Base-by-base conservation (phyloP, 495 filamentous ascomycete genomes). In the Eremomyces bilateralis region DNA sequence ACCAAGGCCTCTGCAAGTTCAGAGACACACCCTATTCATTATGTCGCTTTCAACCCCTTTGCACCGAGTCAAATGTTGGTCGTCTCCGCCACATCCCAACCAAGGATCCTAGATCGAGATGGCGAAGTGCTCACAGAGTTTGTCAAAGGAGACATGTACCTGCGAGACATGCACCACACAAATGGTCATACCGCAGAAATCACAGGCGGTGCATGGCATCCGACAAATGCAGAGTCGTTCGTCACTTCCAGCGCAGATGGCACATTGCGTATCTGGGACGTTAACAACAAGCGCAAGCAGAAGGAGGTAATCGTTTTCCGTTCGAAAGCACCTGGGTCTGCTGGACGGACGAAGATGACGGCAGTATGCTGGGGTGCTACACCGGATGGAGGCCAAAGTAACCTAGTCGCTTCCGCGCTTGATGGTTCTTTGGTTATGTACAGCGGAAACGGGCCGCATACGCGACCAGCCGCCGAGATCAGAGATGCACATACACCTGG, bases 61-160 rank as follows among this genome's bases (percentile, higher is more conserved):
- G 75, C 74, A 3, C 82, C 82, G 1, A 68, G 75, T 40, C 70
- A 77, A 35, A 69, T 97, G 30, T 69, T 97, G 18, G 81, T 88
- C 42, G 61, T 94, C 15, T 71, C 82, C 2, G 84, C 84, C 0
- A 8, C 24, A 13, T 73, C 79, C 4, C 90, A 97, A 50, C 80
- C 85, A 2, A 81, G 80, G 51, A 72, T 97, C 29, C 62, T 93
- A 46, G 76, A 66, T 46, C 72, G 88, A 42, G 85, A 97, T 59
- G 88, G 88, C 4, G 81, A 83, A 25, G 63, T 73, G 6, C 37
- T 83, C 10, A 71, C 74, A 1, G 82, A 94, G 51, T 93, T 91
- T 42, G 71, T 76, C 35, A 97, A 97, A 56, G 88, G 88, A 15
- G 88, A 97, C 48, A 93, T 93, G 85, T 97, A 97, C 49, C 56